Base-by-base conservation (phyloP, 768 basidiomycete species). In the Suillus fuscotomentosus region DNA sequence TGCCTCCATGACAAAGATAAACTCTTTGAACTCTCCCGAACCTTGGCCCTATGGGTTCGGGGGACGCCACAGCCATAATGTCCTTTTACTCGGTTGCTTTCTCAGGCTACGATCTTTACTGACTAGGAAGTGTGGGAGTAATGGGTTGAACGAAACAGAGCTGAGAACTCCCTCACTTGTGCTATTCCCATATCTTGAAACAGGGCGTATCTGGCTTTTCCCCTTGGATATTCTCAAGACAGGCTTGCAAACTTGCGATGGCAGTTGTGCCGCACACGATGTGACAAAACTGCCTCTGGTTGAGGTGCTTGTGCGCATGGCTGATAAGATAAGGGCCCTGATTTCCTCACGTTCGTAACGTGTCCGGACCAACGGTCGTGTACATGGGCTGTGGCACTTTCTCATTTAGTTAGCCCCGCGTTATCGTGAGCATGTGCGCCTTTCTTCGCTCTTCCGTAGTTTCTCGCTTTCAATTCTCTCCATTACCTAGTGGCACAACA, bases 351-450 rank as follows among this genome's bases (percentile, higher is more conserved):
- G 57, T 42, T 27, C 11, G 39, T 59, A 59, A 59, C 17, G 27
- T 43, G 41, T 42, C 24, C 56, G 41, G 41, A 59, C 57, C 41
- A 27, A n/a, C n/a, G n/a, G 57, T 42, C 24, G n/a, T 34, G 9
- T 36, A 7, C 34, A 31, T 10, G 27, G 51, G 34, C 53, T 54
- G 31, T 36, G 53, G 53, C 53, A 54, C 53, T 34, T 54, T 54
- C 55, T 59, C 34, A 31, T 61, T 54, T 61, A 31, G 60, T 50
- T 61, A 61, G 38, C 60, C 20, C 24, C n/a, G 54, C 54, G 9
- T 54, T 31, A 36, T 62, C 59, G 22, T 34, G 41, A 56, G 41
- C 56, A 73, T 70, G 65, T 56, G 43, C 47, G 43, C 60, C 47
- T 60, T 61, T 31, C 17, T 34, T 61, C 24, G n/a, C 36, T 48